Base-by-base conservation (phyloP, 495 filamentous ascomycete species). In the Penicillium tannophilum region DNA sequence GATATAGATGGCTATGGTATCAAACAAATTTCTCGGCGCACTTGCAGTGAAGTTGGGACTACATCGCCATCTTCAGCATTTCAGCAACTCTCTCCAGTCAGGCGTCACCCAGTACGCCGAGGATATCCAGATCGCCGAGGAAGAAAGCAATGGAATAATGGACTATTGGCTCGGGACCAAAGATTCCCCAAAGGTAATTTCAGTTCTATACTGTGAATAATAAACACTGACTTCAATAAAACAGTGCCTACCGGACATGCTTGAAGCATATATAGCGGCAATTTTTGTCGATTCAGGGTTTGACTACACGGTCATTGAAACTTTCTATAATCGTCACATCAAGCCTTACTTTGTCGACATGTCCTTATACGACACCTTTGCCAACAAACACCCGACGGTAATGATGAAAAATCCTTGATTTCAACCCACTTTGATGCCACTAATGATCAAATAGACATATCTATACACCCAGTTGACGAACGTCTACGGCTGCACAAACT, bases 241-340 rank as follows among this genome's bases (percentile, higher is more conserved):
- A 50, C 56, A 95, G 79, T 90, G 85, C 52, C 81, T 98, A 11
- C 84, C 92, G 0, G 94, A 98, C 64, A 86, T 97, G 58, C 79
- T 98, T 4, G 94, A 98, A 76, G 80, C 94, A 0, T 97, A 93
- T 66, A 73, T 97, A 20, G 95, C 90, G 5, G 93, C 94, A 20
- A 79, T 96, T 4, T 98, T 97, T 67, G 86, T 98, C 19, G 94
- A 98, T 73, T 93, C 92, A 5, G 81, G 83, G 35, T 97, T 92
- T 73, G 76, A 93, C 57, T 97, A 86, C 72, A 62, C 64, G 3
- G 75, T 86, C 17, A 86, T 98, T 1, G 85, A 91, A 61, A 69
- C 66, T 4, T 98, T 98, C 74, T 96, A 96, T 73, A 69, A 86
- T 23, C 70, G 59, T 7, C 84, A 91, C 56, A 82, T 98, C 58